Conservation (phyloP, 2,329 filamentous ascomycete genomes). For the Allantophomopsis lycopodina region DNA sequence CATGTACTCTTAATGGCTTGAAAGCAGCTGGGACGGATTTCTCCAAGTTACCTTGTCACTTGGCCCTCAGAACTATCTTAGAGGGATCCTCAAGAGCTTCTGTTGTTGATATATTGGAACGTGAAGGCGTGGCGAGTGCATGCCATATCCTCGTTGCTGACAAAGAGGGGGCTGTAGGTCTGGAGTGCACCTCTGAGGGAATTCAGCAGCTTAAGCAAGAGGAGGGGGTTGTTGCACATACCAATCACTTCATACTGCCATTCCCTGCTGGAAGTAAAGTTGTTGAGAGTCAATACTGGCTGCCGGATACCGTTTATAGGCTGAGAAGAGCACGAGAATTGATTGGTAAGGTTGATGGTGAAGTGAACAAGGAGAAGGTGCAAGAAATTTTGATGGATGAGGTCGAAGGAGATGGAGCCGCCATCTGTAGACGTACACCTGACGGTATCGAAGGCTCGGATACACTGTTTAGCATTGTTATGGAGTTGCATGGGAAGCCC, state of each 20-base stretch:
- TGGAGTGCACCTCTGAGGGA: slow-evolving; percentile 29
- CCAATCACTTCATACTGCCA: slow-evolving; percentile 17
- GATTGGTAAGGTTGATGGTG: slow-evolving; percentile 18
- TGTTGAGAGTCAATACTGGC: slow-evolving; percentile 8
- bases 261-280: slow-evolving; percentile 7
- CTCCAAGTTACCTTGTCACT: slow-evolving; percentile 34
- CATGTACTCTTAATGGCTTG: slow-evolving; percentile 41
- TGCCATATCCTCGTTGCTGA: slow-evolving; percentile 41
- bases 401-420: slow-evolving; percentile 6
- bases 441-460: slow-evolving; percentile 7
- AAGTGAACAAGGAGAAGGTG: slow-evolving; percentile 3
- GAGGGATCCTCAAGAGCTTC: slow-evolving; percentile 28
- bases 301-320: slow-evolving; percentile 15
- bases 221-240: slow-evolving; percentile 14
- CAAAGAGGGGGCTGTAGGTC: slow-evolving; percentile 24
- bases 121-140: slow-evolving; percentile 34
- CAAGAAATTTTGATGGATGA: slow-evolving; percentile 8
- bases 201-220: slow-evolving; percentile 12
- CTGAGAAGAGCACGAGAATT: slow-evolving; percentile 18
- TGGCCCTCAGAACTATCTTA: slow-evolving; percentile 36
- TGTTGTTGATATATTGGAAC: slow-evolving; percentile 28
- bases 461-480: slow-evolving; percentile 25
- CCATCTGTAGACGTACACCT: slow-evolving; percentile 20
- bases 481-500: slow-evolving; percentile 18
- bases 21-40: slow-evolving; percentile 31